A percentile compares a stretch with the other conserved stretches of the same genome.
phyloP scores from a whole-genome alignment of 345 rosid species.

The Corchorus capsularis region DNA sequence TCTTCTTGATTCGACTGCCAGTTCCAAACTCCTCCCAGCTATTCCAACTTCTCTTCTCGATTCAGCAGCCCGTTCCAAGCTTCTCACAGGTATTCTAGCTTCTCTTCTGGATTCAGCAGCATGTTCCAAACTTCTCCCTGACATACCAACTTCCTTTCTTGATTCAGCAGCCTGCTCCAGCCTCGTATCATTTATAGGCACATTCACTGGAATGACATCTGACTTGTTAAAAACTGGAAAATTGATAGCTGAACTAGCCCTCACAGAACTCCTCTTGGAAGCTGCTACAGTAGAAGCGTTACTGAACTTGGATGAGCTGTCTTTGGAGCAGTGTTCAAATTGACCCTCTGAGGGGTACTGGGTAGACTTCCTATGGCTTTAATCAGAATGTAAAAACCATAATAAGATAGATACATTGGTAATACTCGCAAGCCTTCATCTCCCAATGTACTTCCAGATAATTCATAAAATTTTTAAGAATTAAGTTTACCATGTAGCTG shows the following conservation, averaged over 20 bases:
- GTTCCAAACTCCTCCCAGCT: slow-evolving; percentile 17
- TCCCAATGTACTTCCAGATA: not conserved
- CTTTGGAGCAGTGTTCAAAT: slow-evolving; percentile 46
- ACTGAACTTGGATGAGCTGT: slow-evolving; percentile 40
- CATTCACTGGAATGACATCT: slow-evolving; percentile 76
- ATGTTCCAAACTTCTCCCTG: no score
- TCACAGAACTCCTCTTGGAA: slow-evolving; percentile 57
- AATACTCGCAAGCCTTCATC: not conserved
- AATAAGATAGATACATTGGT: slow-evolving; percentile 28
- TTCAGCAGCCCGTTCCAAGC: slow-evolving; percentile 58
- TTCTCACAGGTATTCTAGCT: slow-evolving; percentile 14
- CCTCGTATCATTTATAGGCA: slow-evolving; percentile 71
- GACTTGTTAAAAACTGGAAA: slow-evolving; percentile 55
- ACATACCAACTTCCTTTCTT: no score
- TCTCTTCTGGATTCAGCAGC: slow-evolving; percentile 72
- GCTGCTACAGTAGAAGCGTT: slow-evolving; percentile 50
- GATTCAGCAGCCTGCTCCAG: no score
- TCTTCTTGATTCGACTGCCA: slow-evolving; percentile 13
- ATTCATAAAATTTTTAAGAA: not conserved
- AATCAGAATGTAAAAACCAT: slow-evolving; percentile 40
- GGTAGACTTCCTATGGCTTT: slow-evolving; percentile 82
- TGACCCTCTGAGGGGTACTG: slow-evolving; percentile 80
- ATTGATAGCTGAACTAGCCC: slow-evolving; percentile 46
- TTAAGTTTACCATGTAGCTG: not conserved
- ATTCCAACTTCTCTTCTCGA: slow-evolving; percentile 59